phyloP scores from a whole-genome alignment of 257 asterid genomes.

The Hygrophila difformis region DNA sequence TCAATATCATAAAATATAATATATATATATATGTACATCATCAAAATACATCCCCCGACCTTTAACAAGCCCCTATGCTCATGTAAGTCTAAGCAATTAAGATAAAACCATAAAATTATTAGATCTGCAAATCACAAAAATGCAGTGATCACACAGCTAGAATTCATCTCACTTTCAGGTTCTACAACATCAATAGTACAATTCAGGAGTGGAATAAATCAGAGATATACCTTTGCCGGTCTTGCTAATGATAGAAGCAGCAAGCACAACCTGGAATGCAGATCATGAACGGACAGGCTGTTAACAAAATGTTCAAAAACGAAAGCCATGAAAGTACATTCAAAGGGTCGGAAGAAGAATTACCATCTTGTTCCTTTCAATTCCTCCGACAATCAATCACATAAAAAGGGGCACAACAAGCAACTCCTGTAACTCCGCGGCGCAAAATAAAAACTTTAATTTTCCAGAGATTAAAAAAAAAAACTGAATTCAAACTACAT shows the following conservation, averaged over 20 bases:
- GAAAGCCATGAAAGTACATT: not conserved
- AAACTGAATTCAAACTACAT: not conserved
- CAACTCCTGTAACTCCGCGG: constrained; percentile 17
- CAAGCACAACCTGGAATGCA: constrained; percentile 57
- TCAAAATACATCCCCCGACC: no score
- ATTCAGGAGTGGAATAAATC: not conserved
- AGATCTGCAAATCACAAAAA: not conserved
- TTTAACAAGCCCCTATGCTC: no score
- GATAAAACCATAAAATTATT: not conserved
- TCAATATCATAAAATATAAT: no score
- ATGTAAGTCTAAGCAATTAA: not conserved
- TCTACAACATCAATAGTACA: not conserved
- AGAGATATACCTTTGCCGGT: constrained; percentile 54
- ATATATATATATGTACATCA: no score
- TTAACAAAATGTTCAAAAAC: no score
- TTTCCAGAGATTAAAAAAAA: not conserved
- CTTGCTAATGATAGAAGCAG: constrained; percentile 59
- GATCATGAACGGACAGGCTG: not conserved
- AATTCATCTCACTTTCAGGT: no score
- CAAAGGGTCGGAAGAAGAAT: constrained; percentile 1
- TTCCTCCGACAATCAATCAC: constrained; percentile 14
- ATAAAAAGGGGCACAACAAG: not conserved
- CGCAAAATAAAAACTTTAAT: constrained; percentile 6
- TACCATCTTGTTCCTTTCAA: constrained; percentile 43
- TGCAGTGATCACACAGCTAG: constrained; percentile 1